Base-by-base conservation (phyloP, 352 stramenopile species). In the Globisporangium uncinulatum region DNA sequence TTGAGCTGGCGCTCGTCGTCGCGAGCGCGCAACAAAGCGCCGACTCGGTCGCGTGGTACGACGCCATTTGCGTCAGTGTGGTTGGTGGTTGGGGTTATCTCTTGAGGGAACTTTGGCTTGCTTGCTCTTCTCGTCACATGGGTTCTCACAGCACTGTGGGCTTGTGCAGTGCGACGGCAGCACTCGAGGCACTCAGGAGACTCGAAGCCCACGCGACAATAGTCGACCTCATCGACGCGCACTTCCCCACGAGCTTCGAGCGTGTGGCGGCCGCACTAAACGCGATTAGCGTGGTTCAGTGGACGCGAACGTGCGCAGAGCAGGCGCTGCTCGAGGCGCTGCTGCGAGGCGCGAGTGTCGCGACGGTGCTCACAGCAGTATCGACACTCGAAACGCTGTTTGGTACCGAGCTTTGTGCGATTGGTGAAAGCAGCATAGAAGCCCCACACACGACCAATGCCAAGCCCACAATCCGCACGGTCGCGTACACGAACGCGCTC, bases 1-100 rank as follows among this genome's bases (percentile, higher is more conserved):
- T 86, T 57, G 71, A 79, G 32, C 44, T 84, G 4, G 56, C 67
- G 32, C 41, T 76, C 19, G 59, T 75, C 7, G 58, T 88, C 13
- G 15, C 47, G 4, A 15, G 36, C 21, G 14, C 51, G 37, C 42
- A 69, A 20, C 31, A 56, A 41, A 13, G 41, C 42, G 20, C 9
- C 0, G 56, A 53, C 9, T 39, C 56, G 2, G 57, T 58, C 19
- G 29, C 15, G 15, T 31, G 48, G 63, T 72, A 67, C 49, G 74
- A 24, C 3, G 43, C 24, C 24, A 29, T 49, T 6, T 10, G 14
- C 13, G 15, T 8, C 21, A 14, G 6, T 10, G 19, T 19, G 24
- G 4, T 4, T 29, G 43, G 8, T n/a, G n/a, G 11, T 31, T n/a
- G n/a, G n/a, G 43, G 19, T 15, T 42, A 7, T 14, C 10, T 39